These are phyloP conservation scores for Dalbergia cochinchinensis DNA, from an alignment of 306 rosid genomes.

Conservation along the genomic window DNA sequence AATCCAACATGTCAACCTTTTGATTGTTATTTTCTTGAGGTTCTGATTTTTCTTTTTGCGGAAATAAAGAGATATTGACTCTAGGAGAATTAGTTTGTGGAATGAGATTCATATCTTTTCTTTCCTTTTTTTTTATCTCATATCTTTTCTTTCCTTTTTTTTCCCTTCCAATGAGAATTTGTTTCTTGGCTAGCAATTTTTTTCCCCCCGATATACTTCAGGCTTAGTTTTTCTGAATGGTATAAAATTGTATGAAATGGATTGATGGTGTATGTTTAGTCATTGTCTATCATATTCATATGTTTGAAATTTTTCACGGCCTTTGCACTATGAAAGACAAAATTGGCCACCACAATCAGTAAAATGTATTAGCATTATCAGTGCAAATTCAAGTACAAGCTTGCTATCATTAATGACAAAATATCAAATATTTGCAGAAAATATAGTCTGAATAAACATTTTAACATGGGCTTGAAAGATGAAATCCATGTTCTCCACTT, in stretches of 20 bases:
- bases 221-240: not conserved
- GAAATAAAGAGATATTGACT: not conserved
- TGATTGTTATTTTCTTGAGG: not conserved
- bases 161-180: not conserved
- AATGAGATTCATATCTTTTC: not conserved
- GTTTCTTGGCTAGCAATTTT: not conserved
- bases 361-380: slow-evolving; percentile 12
- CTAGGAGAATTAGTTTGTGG: not conserved
- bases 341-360: not conserved
- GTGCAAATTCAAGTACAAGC: not conserved
- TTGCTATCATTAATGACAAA: not conserved
- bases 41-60: not conserved
- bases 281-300: not conserved
- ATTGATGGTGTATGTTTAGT: not conserved
- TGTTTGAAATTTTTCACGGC: slow-evolving; percentile 4
- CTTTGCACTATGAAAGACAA: not conserved
- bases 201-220: not conserved
- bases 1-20: not conserved
- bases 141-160: not conserved
- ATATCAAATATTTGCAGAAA: slow-evolving; percentile 12
- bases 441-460: not conserved
- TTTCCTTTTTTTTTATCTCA: not conserved
- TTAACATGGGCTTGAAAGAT: slow-evolving; percentile 5
- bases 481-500: not conserved
- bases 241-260: not conserved